Evolutionary conservation across 2,329 filamentous ascomycete genomes (phyloP).

Genomic region (Aspergillus texensis): DNA sequence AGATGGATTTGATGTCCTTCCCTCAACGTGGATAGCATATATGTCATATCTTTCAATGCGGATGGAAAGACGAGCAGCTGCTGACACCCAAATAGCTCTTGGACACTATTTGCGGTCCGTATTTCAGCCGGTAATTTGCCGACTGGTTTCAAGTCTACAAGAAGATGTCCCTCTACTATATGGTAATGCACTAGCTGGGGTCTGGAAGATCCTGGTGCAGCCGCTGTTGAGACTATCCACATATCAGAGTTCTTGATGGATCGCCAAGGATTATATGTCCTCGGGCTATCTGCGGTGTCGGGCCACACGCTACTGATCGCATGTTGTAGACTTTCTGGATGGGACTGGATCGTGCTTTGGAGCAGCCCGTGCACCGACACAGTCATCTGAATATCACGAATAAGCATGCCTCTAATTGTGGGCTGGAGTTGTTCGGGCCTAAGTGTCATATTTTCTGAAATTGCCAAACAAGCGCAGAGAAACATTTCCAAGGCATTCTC

Average conservation of each 20-base stretch:
- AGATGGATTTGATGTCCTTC: not conserved
- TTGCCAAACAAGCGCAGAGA: not conserved
- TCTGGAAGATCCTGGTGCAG: conserved; percentile 31
- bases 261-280: conserved; percentile 21
- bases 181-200: conserved; percentile 47
- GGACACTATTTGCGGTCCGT: conserved; percentile 43
- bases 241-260: conserved; percentile 21
- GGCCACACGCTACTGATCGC: conserved; percentile 50
- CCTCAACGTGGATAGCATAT: not conserved
- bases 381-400: conserved; percentile 51
- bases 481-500: not conserved
- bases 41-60: not conserved
- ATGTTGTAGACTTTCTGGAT: conserved; percentile 29
- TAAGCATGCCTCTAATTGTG: conserved; percentile 31
- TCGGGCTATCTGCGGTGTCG: conserved; percentile 25
- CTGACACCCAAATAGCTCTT: conserved; percentile 2
- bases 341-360: conserved; percentile 33
- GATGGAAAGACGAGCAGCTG: not conserved
- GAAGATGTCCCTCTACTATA: conserved; percentile 49
- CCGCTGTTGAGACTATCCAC: conserved; percentile 36
- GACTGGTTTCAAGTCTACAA: conserved; percentile 52
- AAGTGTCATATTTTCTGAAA: not conserved
- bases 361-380: conserved; percentile 41
- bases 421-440: not conserved
- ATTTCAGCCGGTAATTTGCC: conserved; percentile 58